phyloP scores from a whole-genome alignment of 306 rosid genomes.

The Carpinus viminea region DNA sequence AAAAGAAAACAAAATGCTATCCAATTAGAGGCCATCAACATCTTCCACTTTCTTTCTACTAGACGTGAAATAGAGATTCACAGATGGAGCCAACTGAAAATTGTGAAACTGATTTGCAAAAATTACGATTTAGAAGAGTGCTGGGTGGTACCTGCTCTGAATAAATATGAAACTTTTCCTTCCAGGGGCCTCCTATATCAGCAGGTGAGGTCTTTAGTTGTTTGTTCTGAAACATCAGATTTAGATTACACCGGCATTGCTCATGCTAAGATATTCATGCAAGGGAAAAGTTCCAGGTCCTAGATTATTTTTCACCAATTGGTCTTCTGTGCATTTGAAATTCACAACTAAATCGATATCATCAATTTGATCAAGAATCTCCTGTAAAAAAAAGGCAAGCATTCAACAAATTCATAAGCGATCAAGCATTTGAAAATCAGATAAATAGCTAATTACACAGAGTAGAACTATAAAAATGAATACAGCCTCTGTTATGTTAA shows the following conservation, averaged over 20 bases:
- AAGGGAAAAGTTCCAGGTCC: constrained; percentile 43
- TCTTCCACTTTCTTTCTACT: neutral
- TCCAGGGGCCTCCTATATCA: constrained; percentile 27
- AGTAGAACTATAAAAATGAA: no score
- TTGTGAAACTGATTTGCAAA: neutral
- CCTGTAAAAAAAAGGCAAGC: constrained; percentile 42
- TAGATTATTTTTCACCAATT: constrained; percentile 45
- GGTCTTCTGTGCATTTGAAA: constrained; percentile 64
- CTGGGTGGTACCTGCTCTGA: constrained; percentile 44
- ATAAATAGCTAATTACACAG: no score
- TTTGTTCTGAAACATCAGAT: constrained; percentile 35
- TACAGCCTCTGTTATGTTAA: no score
- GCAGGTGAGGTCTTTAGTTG: constrained; percentile 22
- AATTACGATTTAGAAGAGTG: neutral
- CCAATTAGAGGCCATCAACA: neutral
- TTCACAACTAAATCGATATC: constrained; percentile 83
- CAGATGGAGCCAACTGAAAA: neutral
- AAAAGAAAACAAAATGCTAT: neutral
- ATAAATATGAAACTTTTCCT: constrained; percentile 32
- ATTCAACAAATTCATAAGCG: no score
- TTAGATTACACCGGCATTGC: constrained; percentile 35
- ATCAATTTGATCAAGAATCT: constrained; percentile 69
- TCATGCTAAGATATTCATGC: constrained; percentile 41
- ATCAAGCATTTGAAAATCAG: no score
- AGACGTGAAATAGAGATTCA: neutral